Conservation (phyloP, 306 rosid species). For the Corylus avellana region DNA sequence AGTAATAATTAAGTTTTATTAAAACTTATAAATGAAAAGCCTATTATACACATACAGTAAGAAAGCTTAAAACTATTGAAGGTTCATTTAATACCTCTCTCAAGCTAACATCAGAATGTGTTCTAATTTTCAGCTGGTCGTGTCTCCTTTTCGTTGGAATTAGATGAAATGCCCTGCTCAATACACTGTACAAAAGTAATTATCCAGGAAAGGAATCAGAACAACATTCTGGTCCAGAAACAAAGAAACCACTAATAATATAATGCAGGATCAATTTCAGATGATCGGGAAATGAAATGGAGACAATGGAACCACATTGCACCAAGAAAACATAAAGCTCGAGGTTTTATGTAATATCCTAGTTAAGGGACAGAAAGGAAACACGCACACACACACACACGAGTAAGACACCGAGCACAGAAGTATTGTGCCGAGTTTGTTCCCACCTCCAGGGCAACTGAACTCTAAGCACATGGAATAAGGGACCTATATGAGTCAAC, state of each 20-base stretch:
- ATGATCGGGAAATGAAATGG: too few relatives aligned
- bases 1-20: too few relatives aligned
- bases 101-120: not conserved
- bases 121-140: constrained; percentile 19
- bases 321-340: too few relatives aligned
- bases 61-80: not conserved
- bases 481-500: too few relatives aligned
- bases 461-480: too few relatives aligned
- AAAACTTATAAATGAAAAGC: not conserved
- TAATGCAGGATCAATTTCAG: not conserved
- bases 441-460: too few relatives aligned
- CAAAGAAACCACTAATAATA: not conserved
- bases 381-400: too few relatives aligned
- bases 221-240: not conserved
- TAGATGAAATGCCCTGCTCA: constrained; percentile 46
- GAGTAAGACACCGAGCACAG: too few relatives aligned
- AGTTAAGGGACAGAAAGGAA: too few relatives aligned
- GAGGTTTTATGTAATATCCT: too few relatives aligned
- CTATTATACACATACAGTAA: not conserved
- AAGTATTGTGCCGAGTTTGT: too few relatives aligned
- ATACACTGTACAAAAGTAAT: constrained; percentile 35
- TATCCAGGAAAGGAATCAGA: not conserved
- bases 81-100: constrained; percentile 14
- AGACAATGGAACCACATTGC: too few relatives aligned
- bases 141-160: constrained; percentile 17